Base-by-base conservation (phyloP, 352 stramenopile genomes). In the Aphanomyces invadans region DNA sequence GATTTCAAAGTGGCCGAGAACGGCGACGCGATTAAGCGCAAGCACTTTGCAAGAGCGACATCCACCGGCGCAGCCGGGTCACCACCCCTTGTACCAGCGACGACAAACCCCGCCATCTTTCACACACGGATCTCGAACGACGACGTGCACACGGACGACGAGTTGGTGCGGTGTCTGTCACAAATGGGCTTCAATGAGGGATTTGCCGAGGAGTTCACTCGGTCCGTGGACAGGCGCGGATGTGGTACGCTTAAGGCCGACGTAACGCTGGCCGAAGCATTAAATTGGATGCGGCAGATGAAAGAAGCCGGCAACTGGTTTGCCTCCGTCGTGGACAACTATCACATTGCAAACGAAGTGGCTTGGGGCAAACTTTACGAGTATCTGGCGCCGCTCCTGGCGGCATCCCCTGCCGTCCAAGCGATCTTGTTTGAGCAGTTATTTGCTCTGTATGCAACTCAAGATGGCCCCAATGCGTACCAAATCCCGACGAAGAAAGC, bases 71-170 rank as follows among this genome's bases (percentile, higher is more conserved):
- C n/a, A n/a, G n/a, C n/a, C n/a, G n/a, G n/a, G n/a, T n/a, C n/a
- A n/a, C n/a, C n/a, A n/a, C n/a, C n/a, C n/a, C n/a, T n/a, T n/a
- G n/a, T n/a, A n/a, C n/a, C n/a, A n/a, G 15, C 36, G 7, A 42
- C 36, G 21, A 23, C 38, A 7, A 59, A 44, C 45, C 55, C 55
- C 12, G 25, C 25, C 4, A 45, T 64, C 39, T 87, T 98, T 42
- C 87, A 96, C 57, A 78, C 98, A 25, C 74, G 95, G 7, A 87
- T 99, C 44, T 97, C 97, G 77, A 99, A 99, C 75, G 96, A 99
- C 71, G 97, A 99, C 66, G 92, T 99, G 2, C 97, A 99, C 72
- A 98, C 96, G 2, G 98, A 98, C 69, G 92, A 99, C 53, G 93
- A 99, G 67, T 86, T 99, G 12, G 96, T 98, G 70, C 77, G 76